Evolutionary conservation across 1,284 basidiomycete species (phyloP), one percentile per base, ranked within the genome.

Genomic region (Puccinia triticina): DNA sequence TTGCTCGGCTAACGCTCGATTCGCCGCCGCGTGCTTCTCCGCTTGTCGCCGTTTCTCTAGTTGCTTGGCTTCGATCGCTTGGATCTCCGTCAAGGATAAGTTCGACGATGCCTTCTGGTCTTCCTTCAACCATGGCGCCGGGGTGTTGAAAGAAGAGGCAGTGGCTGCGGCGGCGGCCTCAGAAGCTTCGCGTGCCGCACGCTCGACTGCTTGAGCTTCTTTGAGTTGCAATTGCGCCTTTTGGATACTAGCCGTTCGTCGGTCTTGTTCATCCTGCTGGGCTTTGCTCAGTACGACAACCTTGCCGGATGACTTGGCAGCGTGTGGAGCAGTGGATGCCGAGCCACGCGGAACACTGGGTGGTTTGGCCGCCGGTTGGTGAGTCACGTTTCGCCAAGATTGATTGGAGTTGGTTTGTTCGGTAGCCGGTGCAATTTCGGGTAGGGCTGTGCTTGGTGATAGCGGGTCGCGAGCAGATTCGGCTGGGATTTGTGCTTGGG

Each of bases 21-120:
- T 61, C 12, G 57, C 71, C 16, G 71, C 71, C 91, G 92, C 85
- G 90, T 91, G 85, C 92, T 91, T 84, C 82, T 86, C 90, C 18
- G 57, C 71, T 84, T 91, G 92, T 84, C 92, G 91, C 46, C 88
- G 87, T 14, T 90, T 90, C 84, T 95, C 94, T 12, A 91, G 90
- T 85, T 92, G 92, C 87, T 91, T 94, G 21, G 91, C 91, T 88
- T 99, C 97, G 0, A 92, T 92, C 85, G 97, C 95, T 87, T 99
- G 97, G 82, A 99, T 99, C 85, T 98, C 95, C 81, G 95, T 92
- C 75, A 99, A 89, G 84, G 78, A 81, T 37, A 74, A 71, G 46
- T 61, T 61, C 29, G 77, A 57, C 7, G 48, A n/a, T 23, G 12
- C 23, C 32, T 67, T 81, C 16, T n/a, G n/a, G n/a, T 81, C 78